Evolutionary conservation across 371 early-diverging fungal species (phyloP).

Genomic region (Mucor ambiguus): DNA sequence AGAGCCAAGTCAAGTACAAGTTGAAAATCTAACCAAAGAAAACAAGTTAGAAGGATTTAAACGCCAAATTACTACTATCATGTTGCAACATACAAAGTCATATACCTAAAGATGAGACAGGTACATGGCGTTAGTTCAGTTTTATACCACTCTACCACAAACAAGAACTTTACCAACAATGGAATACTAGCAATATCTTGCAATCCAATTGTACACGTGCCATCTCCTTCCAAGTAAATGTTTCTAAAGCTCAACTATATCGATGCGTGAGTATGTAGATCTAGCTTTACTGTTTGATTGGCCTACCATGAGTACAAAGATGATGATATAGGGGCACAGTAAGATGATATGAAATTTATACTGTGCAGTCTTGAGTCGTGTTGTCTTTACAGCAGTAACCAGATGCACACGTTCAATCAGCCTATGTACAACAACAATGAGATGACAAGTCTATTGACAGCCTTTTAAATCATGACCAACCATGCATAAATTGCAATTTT

Average conservation of each 20-base stretch:
- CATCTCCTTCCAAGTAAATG: constrained; percentile 44
- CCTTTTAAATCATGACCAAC: constrained; percentile 20
- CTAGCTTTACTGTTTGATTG: background rate
- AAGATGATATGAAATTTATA: constrained; percentile 53
- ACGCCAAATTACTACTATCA: background rate
- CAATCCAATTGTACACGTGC: constrained; percentile 53
- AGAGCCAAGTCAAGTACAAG: constrained; percentile 52
- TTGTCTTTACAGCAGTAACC: constrained; percentile 48
- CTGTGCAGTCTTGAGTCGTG: constrained; percentile 39
- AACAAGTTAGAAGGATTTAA: background rate
- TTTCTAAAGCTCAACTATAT: constrained; percentile 31
- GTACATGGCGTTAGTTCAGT: background rate
- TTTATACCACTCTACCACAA: background rate
- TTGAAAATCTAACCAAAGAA: constrained; percentile 38
- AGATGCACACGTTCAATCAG: constrained; percentile 51
- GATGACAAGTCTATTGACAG: background rate
- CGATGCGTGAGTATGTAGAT: background rate
- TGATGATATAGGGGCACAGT: constrained; percentile 46
- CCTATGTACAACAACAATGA: constrained; percentile 19
- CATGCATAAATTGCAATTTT: constrained; percentile 51
- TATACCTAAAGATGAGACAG: constrained; percentile 23
- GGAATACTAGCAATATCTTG: constrained; percentile 53
- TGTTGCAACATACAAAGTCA: constrained; percentile 41
- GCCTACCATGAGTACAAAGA: constrained; percentile 49
- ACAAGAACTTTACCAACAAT: constrained; percentile 36